A percentile compares a stretch with the other conserved stretches of the same genome.
phyloP scores from a whole-genome alignment of 2,329 filamentous ascomycete species.

The Scedosporium aurantiacum region DNA sequence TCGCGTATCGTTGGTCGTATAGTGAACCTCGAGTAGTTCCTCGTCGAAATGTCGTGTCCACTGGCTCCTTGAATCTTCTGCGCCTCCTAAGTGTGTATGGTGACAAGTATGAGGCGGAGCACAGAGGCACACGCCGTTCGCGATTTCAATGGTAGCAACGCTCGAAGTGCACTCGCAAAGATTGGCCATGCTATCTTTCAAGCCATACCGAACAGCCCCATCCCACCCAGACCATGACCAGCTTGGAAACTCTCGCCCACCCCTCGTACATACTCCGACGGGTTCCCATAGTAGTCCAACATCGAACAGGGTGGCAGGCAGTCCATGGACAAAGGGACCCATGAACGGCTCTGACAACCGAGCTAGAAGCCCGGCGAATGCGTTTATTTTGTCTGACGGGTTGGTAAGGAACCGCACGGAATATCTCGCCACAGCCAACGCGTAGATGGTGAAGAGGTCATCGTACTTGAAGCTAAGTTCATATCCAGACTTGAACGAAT shows the following conservation, averaged over 20 bases:
- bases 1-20: not conserved
- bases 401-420: not conserved
- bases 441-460: not conserved
- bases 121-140: not conserved
- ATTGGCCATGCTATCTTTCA: not conserved
- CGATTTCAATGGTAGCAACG: not conserved
- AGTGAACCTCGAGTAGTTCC: not conserved
- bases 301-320: not conserved
- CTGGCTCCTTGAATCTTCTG: not conserved
- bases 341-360: not conserved
- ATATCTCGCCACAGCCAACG: not conserved
- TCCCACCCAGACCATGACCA: conserved; percentile 1
- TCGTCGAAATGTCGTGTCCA: not conserved
- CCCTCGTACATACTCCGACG: not conserved
- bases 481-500: no score
- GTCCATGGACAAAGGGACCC: not conserved
- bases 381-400: not conserved
- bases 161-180: not conserved
- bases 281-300: not conserved
- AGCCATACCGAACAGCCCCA: not conserved
- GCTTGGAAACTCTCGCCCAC: not conserved
- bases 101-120: no score
- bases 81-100: no score
- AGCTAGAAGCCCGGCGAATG: not conserved
- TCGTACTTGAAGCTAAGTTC: no score